These are phyloP conservation scores for Teratosphaeria zuluensis DNA, from an alignment of 2,329 filamentous ascomycete genomes.

Conservation along the genomic window DNA sequence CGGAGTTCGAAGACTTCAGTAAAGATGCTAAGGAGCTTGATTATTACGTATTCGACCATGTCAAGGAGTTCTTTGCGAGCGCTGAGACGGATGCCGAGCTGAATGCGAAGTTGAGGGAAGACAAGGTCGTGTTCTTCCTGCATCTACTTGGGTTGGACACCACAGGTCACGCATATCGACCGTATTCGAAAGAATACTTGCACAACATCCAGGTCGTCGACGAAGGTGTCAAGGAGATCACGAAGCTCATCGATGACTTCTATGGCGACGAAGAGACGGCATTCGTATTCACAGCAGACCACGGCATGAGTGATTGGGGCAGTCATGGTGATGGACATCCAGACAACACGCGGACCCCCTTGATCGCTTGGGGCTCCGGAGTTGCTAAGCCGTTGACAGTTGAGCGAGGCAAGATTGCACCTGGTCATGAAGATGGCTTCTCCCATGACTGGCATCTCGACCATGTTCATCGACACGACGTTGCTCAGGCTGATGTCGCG, in stretches of 20 bases:
- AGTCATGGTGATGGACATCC: slow-evolving; percentile 97
- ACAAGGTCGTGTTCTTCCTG: slow-evolving; percentile 89
- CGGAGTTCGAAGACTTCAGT: slow-evolving; percentile 85
- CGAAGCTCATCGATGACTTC: slow-evolving; percentile 71
- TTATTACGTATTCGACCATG: slow-evolving; percentile 90
- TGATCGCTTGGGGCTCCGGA: slow-evolving; percentile 89
- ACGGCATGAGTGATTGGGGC: slow-evolving; percentile 99
- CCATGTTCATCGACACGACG: slow-evolving; percentile 75
- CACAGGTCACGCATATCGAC: slow-evolving; percentile 72
- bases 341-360: slow-evolving; percentile 87
- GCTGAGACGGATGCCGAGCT: slow-evolving; percentile 71
- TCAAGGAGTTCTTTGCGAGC: slow-evolving; percentile 74
- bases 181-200: slow-evolving; percentile 91
- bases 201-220: slow-evolving; percentile 93
- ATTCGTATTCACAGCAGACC: slow-evolving; percentile 94
- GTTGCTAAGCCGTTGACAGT: slow-evolving; percentile 62
- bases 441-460: slow-evolving; percentile 83
- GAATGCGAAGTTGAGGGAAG: slow-evolving; percentile 60
- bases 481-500: slow-evolving; percentile 86
- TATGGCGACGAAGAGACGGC: slow-evolving; percentile 76
- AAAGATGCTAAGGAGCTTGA: slow-evolving; percentile 72
- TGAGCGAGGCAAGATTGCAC: slow-evolving; percentile 45
- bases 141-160: slow-evolving; percentile 90
- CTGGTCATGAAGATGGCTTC: slow-evolving; percentile 78
- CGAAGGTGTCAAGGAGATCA: slow-evolving; percentile 75